A percentile compares a stretch with the other conserved stretches of the same genome.
phyloP scores from a whole-genome alignment of 371 early-diverging fungal genomes.

The Apophysomyces variabilis region DNA sequence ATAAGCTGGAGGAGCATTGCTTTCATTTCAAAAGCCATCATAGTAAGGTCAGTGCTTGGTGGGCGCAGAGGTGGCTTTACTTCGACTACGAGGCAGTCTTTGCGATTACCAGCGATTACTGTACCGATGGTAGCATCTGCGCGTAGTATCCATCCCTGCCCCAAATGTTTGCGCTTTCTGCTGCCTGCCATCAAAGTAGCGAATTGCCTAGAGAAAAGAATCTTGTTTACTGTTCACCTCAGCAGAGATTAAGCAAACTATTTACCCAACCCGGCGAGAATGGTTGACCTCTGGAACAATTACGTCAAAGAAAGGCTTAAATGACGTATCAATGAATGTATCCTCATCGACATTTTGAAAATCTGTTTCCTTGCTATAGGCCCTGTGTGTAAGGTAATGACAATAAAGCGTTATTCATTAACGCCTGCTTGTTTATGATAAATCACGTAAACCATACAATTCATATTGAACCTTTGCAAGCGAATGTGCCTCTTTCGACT shows the following conservation, averaged over 20 bases:
- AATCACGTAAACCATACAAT: not conserved
- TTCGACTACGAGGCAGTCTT: conserved; percentile 7
- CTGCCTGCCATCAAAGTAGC: conserved; percentile 4
- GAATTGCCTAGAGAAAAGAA: not conserved
- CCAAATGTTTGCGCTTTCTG: not conserved
- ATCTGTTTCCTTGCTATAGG: conserved; percentile 6
- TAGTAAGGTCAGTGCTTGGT: conserved; percentile 1
- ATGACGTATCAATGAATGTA: not conserved
- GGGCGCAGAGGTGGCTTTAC: not conserved
- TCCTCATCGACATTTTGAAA: not conserved
- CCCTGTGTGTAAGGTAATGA: not conserved
- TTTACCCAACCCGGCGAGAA: not conserved
- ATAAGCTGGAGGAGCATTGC: not conserved
- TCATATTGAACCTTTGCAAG: not conserved
- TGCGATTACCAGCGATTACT: conserved; percentile 7
- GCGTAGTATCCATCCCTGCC: not conserved
- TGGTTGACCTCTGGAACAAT: not conserved
- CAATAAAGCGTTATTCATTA: conserved; percentile 1
- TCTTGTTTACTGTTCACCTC: not conserved
- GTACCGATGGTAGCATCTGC: conserved; percentile 2
- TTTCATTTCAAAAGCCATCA: conserved; percentile 3
- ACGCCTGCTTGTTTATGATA: not conserved
- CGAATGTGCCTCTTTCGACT: not conserved
- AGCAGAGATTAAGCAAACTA: not conserved
- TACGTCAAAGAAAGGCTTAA: not conserved